A percentile compares a stretch with the other conserved stretches of the same genome.
Conservation (phyloP, 805 yeast genomes). For the Candida parachauliodes region DNA sequence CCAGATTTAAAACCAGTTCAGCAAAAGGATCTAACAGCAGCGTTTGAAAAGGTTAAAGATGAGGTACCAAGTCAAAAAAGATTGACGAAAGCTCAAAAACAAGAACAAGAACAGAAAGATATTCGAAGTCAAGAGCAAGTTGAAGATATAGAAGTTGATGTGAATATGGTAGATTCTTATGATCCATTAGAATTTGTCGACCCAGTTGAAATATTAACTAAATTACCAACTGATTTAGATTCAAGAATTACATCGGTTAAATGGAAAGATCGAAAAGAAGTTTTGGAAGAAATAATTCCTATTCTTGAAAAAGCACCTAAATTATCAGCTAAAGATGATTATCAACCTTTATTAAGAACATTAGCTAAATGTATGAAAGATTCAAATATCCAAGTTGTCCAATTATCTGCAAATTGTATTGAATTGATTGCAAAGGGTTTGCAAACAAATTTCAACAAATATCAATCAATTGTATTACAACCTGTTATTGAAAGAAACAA, state of each 20-base stretch:
- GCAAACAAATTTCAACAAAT: slow-evolving; percentile 50
- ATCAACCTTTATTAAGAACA: slow-evolving; percentile 54
- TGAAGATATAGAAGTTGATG: slow-evolving; percentile 14
- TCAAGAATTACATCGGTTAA: slow-evolving; percentile 55
- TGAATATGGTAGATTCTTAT: slow-evolving; percentile 33
- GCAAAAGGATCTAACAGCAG: slow-evolving; percentile 73
- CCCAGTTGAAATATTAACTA: slow-evolving; percentile 62
- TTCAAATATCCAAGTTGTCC: slow-evolving; percentile 84
- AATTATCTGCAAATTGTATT: slow-evolving; percentile 67
- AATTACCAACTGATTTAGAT: slow-evolving; percentile 62
- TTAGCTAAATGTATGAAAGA: slow-evolving; percentile 78
- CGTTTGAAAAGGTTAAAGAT: slow-evolving; percentile 52
- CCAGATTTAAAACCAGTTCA: slow-evolving; percentile 85
- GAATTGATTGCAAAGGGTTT: slow-evolving; percentile 65
- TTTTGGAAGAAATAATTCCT: slow-evolving; percentile 58
- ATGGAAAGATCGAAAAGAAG: slow-evolving; percentile 94
- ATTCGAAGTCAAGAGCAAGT: slow-evolving; percentile 10
- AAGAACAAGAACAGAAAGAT: slow-evolving; percentile 25
- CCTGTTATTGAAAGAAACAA: slow-evolving; percentile 79
- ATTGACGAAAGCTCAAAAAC: slow-evolving; percentile 51
- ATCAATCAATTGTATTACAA: slow-evolving; percentile 48
- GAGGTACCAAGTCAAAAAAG: slow-evolving; percentile 49
- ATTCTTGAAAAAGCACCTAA: slow-evolving; percentile 52
- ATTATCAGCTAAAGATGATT: slow-evolving; percentile 58
- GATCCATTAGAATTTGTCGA: slow-evolving; percentile 73